Evolutionary conservation across 345 rosid genomes (phyloP), one percentile per base, ranked within the genome.

Genomic region (Diplotaxis tenuifolia): DNA sequence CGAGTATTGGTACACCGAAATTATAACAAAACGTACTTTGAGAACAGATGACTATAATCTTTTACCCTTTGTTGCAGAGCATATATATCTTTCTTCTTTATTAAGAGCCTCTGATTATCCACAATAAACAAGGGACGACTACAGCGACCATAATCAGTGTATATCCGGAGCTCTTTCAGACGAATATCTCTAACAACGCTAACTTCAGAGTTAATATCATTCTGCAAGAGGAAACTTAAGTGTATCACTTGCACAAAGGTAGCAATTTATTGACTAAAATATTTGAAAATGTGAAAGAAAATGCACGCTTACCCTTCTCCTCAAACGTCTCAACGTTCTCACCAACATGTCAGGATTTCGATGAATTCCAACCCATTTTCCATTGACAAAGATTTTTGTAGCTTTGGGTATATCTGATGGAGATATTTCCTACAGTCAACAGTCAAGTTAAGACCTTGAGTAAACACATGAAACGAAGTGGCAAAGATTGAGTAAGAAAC

Each of bases 91-190:
- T 75, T 77, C 85, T 95, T 95, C 85, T 83, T 89, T 75, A 95
- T 95, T 21, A 95, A 87, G 53, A 95, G 96, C 78, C 88, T 87
- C 79, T 95, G 99, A 31, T 90, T 95, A 78, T 95, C 97, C 47
- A 92, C 99, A 47, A 95, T 95, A 70, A 95, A 95, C 40, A 95
- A 75, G 5, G 99, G 97, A 36, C 97, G 96, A 80, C 99, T 95
- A 80, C 97, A 95, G 56, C 99, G 97, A 14, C 99, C 99, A 76
- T 95, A 95, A 71, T 95, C 99, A 25, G 99, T 95, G 71, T 95
- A 92, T 57, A 95, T 95, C 21, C 93, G 86, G 47, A 95, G 82
- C 81, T 95, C 99, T 77, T 87, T 89, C 71, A 92, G 82, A 58
- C 89, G 89, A 32, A 89, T 88, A 75, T 95, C 99, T 87, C 97